phyloP scores from a whole-genome alignment of 1,284 basidiomycete species.

The Chalciporus piperatoides region DNA sequence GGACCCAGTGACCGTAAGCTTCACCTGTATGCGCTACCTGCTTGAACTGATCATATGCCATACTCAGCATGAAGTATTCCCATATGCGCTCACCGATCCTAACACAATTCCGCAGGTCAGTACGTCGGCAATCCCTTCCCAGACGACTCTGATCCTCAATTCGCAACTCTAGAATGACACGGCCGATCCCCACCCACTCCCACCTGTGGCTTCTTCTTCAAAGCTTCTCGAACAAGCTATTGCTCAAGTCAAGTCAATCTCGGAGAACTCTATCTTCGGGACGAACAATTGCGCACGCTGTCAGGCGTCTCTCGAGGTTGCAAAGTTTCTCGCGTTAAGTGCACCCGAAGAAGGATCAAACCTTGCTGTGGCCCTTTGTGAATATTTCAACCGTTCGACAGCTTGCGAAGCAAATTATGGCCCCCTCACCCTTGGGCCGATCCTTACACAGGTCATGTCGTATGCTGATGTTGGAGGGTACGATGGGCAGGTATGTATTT shows the following conservation, averaged over 20 bases:
- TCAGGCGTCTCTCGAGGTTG: constrained; percentile 56
- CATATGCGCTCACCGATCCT: constrained; percentile 57
- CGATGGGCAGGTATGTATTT: constrained; percentile 57
- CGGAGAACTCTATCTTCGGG: constrained; percentile 47
- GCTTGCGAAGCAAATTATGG: constrained; percentile 51
- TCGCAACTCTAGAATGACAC: constrained; percentile 43
- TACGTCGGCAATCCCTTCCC: background rate
- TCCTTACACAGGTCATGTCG: constrained; percentile 64
- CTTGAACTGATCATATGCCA: background rate
- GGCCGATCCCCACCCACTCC: constrained; percentile 61
- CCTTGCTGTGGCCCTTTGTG: constrained; percentile 58
- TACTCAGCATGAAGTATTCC: constrained; percentile 52
- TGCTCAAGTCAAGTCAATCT: constrained; percentile 52
- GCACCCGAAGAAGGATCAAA: constrained; percentile 59
- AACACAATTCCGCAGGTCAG: constrained; percentile 47
- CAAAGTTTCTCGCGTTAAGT: constrained; percentile 65
- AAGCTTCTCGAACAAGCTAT: constrained; percentile 49
- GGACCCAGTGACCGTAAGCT: constrained; percentile 57
- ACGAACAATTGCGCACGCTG: constrained; percentile 59
- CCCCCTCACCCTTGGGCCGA: constrained; percentile 48
- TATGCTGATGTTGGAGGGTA: constrained; percentile 64
- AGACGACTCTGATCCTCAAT: background rate
- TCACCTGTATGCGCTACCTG: background rate
- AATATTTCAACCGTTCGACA: constrained; percentile 53
- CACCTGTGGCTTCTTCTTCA: constrained; percentile 46